Base-by-base conservation (phyloP, 2,329 filamentous ascomycete genomes). In the Pezicula carpinea region DNA sequence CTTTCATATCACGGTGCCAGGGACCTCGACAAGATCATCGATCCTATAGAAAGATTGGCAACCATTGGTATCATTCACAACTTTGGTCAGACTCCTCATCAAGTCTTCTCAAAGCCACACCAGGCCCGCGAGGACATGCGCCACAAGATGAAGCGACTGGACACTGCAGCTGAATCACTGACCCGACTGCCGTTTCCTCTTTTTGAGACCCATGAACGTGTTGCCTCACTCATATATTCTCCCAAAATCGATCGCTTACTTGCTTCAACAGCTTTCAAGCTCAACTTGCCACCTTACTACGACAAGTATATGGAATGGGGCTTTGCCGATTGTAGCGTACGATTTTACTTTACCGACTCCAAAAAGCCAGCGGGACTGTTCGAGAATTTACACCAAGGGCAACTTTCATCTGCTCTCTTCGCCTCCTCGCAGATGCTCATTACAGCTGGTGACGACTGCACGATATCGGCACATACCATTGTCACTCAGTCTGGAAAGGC, bases 11-110 rank as follows among this genome's bases (percentile, higher is more conserved):
- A 91, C 51, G 95, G 93, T 6, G 90, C 92, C 3, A 95, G 88
- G 54, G 89, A 99, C 64, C 72, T 99, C 4, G 93, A 99, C 64
- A 84, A 83, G 44, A 97, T 99, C 50, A 82, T 85, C 6, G 92
- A 97, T 62, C 86, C 88, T 0, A 82, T 92, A 47, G 91, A 97
- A 66, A 79, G 90, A 36, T 75, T 90, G 6, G 88, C 92, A 5
- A 92, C 90, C 0, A 96, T 96, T 45, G 89, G 89, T 29, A 95
- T 96, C 56, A 97, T 99, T 58, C 92, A 99, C 67, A 97, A 97
- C 59, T 99, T 99, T 66, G 93, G 93, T 0, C 93, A 99, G 65
- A 99, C 95, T 1, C 93, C 95, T 2, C 87, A 95, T 58, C 95
- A 99, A 64, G 86, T 97, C 14, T 99, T 97, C 64, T 79, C 82